These are phyloP conservation scores for Solanum pinnatisectum DNA, from an alignment of 257 asterid species.

Conservation along the genomic window DNA sequence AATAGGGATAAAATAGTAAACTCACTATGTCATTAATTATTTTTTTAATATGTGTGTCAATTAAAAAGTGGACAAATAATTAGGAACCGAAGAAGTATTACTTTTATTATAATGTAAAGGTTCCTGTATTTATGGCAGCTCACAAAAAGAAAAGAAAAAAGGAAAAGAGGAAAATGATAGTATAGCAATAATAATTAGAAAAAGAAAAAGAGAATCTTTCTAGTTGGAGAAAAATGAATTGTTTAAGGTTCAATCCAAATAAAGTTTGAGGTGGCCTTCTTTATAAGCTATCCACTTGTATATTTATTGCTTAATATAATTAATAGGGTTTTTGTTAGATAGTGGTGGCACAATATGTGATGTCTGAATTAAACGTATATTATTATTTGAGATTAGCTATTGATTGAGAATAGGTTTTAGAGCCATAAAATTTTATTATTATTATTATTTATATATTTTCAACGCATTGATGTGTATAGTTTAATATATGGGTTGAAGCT, in stretches of 20 bases:
- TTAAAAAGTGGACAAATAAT: too few species aligned
- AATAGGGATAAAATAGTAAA: too few species aligned
- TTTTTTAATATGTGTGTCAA: too few species aligned
- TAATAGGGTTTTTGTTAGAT: background rate
- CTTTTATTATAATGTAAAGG: background rate
- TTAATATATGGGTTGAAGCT: background rate
- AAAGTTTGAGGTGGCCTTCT: background rate
- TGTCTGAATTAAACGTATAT: background rate
- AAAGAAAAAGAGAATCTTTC: background rate
- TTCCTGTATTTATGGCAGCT: background rate
- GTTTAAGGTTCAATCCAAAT: background rate
- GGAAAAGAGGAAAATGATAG: background rate
- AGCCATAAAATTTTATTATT: background rate
- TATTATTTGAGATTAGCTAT: accelerated
- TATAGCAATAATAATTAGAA: background rate
- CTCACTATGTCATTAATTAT: too few species aligned
- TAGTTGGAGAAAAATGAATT: background rate
- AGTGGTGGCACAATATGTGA: background rate
- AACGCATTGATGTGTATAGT: background rate
- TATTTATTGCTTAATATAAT: background rate
- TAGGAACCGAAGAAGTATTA: background rate
- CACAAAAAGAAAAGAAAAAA: background rate
- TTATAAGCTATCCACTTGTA: background rate
- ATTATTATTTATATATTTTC: background rate
- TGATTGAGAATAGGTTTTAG: background rate